Evolutionary conservation across 1,284 basidiomycete species (phyloP), one percentile per base, ranked within the genome.

Genomic region (Ceratobasidium sp.): DNA sequence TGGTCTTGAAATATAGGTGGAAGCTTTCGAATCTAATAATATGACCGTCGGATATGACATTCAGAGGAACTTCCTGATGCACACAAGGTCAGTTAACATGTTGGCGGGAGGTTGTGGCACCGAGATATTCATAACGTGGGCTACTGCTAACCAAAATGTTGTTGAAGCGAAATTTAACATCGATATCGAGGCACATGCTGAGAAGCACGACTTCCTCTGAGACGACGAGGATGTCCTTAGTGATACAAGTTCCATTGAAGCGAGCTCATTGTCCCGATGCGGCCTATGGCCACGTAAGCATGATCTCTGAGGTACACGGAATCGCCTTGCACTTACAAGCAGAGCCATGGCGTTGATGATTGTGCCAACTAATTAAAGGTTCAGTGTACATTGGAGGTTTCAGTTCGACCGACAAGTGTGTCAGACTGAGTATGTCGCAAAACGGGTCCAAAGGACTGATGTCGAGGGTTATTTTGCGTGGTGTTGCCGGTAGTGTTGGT

Each of bases 261-360:
- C 59, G 56, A 44, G 70, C 59, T 37, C 62, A 57, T 9, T 17
- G 22, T 7, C 70, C 70, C 15, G 37, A 43, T 22, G 46, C 25
- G 15, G 40, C 22, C 68, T 73, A 34, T 49, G 13, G 8, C 22
- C 22, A 43, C 17, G 29, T 62, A 17, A 73, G 57, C 57, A 8
- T 9, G 15, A 11, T 40, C 37, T 9, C 29, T 51, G 22, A 1
- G 51, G 25, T 22, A 15, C 25, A 11, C 17, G 7, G 25, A 11
- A n/a, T 46, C 9, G 15, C 22, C 40, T 34, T 11, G 19, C n/a
- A 62, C 70, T 34, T 62, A 73, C 70, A n/a, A 73, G 32, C 9
- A 62, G 25, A 37, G 70, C 43, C 70, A 73, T 73, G n/a, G 70
- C 40, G n/a, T 51, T 62, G 44, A 73, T 52, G 7, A 73, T 62